These are phyloP conservation scores for Aspergillus steynii DNA, from an alignment of 495 filamentous ascomycete genomes.

Conservation along the genomic window DNA sequence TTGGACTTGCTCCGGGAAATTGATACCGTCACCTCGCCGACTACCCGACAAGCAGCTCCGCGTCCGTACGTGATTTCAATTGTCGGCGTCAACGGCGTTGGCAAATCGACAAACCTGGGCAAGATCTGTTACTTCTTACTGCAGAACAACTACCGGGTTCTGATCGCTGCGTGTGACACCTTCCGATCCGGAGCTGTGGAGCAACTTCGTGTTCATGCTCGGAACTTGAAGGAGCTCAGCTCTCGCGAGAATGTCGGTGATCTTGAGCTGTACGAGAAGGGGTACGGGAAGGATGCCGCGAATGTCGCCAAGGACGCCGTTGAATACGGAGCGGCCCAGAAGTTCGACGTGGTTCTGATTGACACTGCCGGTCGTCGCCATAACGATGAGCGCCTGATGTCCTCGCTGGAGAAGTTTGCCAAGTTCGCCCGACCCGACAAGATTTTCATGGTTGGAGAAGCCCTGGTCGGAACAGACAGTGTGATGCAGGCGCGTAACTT, in stretches of 20 bases:
- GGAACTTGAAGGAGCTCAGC: conserved; percentile 84
- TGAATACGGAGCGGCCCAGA: conserved; percentile 66
- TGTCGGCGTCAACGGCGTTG: conserved; percentile 96
- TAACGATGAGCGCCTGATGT: conserved; percentile 95
- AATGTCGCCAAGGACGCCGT: conserved; percentile 95
- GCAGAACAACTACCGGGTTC: conserved; percentile 93
- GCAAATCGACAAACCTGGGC: conserved; percentile 93
- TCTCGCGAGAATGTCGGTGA: conserved; percentile 73
- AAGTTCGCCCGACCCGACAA: conserved; percentile 95
- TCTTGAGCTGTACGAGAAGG: conserved; percentile 92
- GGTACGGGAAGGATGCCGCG: conserved; percentile 96
- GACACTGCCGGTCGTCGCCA: conserved; percentile 94
- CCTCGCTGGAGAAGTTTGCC: conserved; percentile 91
- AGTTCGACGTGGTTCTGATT: conserved; percentile 92
- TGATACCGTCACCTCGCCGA: conserved; percentile 68
- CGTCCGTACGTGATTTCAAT: conserved; percentile 96
- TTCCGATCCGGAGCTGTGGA: conserved; percentile 98
- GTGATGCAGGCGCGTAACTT: conserved; percentile 96
- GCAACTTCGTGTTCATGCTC: conserved; percentile 90
- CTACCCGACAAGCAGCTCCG: conserved; percentile 47
- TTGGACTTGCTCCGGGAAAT: conserved; percentile 94
- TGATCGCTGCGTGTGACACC: conserved; percentile 94
- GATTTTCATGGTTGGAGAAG: conserved; percentile 98
- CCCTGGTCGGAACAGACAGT: conserved; percentile 89
- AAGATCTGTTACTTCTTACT: conserved; percentile 97